Conservation (phyloP, 2,329 filamentous ascomycete genomes). For the Metarhizium sp. region DNA sequence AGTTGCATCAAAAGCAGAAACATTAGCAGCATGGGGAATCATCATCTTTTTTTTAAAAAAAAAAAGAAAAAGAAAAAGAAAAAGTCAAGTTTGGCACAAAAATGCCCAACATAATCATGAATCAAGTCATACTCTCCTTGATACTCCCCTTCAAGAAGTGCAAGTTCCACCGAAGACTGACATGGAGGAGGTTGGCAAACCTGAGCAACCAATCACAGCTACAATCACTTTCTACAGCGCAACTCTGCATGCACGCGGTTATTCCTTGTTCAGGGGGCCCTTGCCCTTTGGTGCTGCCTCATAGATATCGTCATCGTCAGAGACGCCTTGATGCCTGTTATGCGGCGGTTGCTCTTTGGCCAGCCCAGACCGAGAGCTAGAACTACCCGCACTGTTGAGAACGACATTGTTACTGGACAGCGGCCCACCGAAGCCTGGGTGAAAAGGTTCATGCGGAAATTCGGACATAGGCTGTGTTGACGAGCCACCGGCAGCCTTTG, state of each 20-base stretch:
- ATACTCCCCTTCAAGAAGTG: neutral
- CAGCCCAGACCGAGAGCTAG: slow-evolving; percentile 9
- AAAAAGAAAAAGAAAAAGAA: too few relatives aligned
- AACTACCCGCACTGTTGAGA: slow-evolving; percentile 5
- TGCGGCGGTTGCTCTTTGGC: slow-evolving; percentile 10
- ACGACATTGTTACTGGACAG: neutral
- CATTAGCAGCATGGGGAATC: neutral
- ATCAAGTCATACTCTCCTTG: neutral
- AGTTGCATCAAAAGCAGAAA: neutral
- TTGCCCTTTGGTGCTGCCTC: slow-evolving; percentile 28
- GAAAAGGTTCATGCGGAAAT: slow-evolving; percentile 26
- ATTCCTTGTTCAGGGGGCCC: slow-evolving; percentile 27
- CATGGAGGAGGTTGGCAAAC: neutral
- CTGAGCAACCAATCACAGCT: neutral
- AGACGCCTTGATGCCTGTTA: slow-evolving; percentile 15
- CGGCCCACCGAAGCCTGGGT: slow-evolving; percentile 24
- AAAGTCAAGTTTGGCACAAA: neutral
- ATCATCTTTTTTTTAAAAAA: neutral
- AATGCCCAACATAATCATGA: neutral
- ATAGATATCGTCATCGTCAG: slow-evolving; percentile 30
- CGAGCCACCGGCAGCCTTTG: slow-evolving; percentile 8
- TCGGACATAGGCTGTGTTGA: slow-evolving; percentile 12
- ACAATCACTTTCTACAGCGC: neutral
- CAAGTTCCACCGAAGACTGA: neutral
- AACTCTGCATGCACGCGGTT: neutral